Percentiles rank a stretch among this genome's conserved stretches.
These are phyloP conservation scores for Ceratonia siliqua DNA, from an alignment of 306 rosid genomes.

Conservation along the genomic window DNA sequence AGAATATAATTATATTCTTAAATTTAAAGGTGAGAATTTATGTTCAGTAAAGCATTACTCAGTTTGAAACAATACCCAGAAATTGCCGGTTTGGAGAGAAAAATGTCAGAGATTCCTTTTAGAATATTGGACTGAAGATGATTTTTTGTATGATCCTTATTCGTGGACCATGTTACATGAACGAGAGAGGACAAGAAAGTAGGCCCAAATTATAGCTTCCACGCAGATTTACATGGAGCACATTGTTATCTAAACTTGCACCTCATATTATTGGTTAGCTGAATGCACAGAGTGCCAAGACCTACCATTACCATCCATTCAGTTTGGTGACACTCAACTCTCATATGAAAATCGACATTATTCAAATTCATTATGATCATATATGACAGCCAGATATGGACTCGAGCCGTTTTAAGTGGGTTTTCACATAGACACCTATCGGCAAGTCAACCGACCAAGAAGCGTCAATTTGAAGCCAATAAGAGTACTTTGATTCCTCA, in stretches of 20 bases:
- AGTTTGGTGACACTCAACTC: conserved; percentile 6
- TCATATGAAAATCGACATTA: conserved; percentile 6
- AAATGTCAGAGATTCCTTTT: background rate
- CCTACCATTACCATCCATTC: conserved; percentile 35
- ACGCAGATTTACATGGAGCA: conserved; percentile 3
- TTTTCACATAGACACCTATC: background rate
- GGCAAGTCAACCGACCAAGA: conserved; percentile 19
- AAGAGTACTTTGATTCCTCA: conserved; percentile 25
- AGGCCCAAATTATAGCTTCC: background rate
- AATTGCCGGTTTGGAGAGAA: background rate
- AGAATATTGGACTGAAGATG: background rate
- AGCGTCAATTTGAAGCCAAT: conserved; percentile 31
- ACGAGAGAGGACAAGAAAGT: background rate
- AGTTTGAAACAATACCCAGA: background rate
- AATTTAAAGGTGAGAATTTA: background rate
- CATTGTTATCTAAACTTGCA: background rate
- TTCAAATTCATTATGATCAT: conserved; percentile 36
- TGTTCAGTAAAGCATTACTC: background rate
- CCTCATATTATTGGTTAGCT: background rate
- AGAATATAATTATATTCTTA: background rate
- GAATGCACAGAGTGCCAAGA: conserved; percentile 5
- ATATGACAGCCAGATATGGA: conserved; percentile 24
- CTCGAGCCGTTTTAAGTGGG: conserved; percentile 3
- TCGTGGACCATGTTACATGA: background rate
- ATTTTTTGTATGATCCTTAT: background rate